Percentiles rank a stretch among this genome's conserved stretches.
Evolutionary conservation across 768 basidiomycete genomes (phyloP).

Genomic region (Coprinopsis marcescibilis): DNA sequence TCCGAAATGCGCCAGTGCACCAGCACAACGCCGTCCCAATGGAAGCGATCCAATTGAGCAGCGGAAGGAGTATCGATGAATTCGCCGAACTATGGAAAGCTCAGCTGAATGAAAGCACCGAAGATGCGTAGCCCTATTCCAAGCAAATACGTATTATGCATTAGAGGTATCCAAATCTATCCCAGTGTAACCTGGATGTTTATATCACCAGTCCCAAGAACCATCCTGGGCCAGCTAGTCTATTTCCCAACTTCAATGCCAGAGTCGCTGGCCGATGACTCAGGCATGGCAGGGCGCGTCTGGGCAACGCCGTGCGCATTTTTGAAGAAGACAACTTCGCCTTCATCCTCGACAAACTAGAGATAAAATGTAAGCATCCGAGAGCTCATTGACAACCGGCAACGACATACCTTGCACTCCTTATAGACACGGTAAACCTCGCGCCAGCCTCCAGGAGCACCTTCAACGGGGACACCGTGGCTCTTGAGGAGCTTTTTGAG

Average conservation of each 20-base stretch:
- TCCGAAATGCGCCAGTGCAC: slow-evolving; percentile 62
- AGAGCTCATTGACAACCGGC: neutral
- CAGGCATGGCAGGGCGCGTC: slow-evolving; percentile 58
- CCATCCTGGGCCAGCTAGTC: slow-evolving; percentile 9
- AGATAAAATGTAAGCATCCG: neutral
- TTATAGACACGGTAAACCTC: slow-evolving; percentile 74
- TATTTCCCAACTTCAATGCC: slow-evolving; percentile 50
- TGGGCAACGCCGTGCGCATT: slow-evolving; percentile 76
- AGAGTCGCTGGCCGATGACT: slow-evolving; percentile 50
- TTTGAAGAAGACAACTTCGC: slow-evolving; percentile 88
- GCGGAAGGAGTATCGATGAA: slow-evolving; percentile 63
- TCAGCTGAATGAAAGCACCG: slow-evolving; percentile 35
- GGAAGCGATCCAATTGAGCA: slow-evolving; percentile 77
- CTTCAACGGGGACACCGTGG: slow-evolving; percentile 57
- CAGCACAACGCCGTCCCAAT: slow-evolving; percentile 91
- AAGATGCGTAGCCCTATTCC: neutral
- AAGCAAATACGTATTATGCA: neutral
- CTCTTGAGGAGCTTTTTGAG: slow-evolving; percentile 71
- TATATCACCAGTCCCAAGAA: neutral
- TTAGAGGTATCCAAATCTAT: neutral
- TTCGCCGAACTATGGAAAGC: slow-evolving; percentile 67
- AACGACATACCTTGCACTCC: slow-evolving; percentile 60
- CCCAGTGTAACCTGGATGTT: neutral
- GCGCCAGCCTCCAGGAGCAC: slow-evolving; percentile 72
- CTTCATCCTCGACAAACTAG: slow-evolving; percentile 91